Conservation (phyloP, 2,329 filamentous ascomycete species). For the Drechslerella dactyloides region DNA sequence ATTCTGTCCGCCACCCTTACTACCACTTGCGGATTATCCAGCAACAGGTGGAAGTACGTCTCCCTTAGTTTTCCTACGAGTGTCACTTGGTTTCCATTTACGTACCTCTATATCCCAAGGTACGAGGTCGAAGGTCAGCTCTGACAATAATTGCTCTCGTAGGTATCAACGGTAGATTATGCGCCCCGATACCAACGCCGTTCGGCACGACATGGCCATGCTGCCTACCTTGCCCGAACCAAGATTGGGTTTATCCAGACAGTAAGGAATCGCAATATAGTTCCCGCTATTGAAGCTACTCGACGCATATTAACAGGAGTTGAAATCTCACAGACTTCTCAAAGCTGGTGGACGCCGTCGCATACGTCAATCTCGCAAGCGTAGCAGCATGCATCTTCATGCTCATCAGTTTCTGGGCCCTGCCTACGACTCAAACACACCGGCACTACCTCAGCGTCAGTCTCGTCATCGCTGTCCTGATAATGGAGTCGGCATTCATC, state of each 20-base stretch:
- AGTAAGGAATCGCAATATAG: conserved; percentile 58
- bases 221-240: conserved; percentile 88
- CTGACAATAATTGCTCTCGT: conserved; percentile 24
- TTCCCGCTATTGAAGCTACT: conserved; percentile 16
- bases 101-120: too few species aligned
- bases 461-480: conserved; percentile 73
- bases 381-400: conserved; percentile 76
- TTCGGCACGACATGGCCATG: conserved; percentile 65
- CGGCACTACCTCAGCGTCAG: conserved; percentile 93
- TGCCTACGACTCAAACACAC: conserved; percentile 87
- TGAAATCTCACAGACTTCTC: conserved; percentile 68
- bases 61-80: too few species aligned
- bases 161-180: conserved; percentile 67
- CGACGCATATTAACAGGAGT: not conserved
- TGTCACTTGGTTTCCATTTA: too few species aligned
- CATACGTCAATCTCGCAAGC: conserved; percentile 80
- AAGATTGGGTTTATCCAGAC: conserved; percentile 73
- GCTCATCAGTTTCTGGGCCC: conserved; percentile 75
- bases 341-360: conserved; percentile 69
- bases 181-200: conserved; percentile 59
- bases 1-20: conserved; percentile 72
- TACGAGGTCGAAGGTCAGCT: too few species aligned
- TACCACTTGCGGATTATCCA: conserved; percentile 68
- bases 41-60: conserved; percentile 70
- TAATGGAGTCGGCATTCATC: conserved; percentile 74